Conservation (phyloP, 176 grass and related monocot species). For the Tillandsia leiboldiana region DNA sequence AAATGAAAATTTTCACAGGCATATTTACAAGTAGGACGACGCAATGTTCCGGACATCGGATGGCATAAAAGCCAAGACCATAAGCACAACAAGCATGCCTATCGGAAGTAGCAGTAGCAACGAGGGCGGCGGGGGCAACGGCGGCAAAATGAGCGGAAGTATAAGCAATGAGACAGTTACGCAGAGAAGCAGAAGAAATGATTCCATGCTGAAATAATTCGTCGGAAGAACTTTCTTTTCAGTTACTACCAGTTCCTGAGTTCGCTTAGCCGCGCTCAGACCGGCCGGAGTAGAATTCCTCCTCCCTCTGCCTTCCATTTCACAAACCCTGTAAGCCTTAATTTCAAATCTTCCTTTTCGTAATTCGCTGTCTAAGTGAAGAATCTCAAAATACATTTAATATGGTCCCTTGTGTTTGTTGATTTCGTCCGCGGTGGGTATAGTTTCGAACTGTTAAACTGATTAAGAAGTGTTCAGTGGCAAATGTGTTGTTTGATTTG, state of each 20-base stretch:
- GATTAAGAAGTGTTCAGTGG: too few relatives aligned
- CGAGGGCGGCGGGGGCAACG: slow-evolving; percentile 53
- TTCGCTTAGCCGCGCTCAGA: too few relatives aligned
- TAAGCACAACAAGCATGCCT: slow-evolving; percentile 47
- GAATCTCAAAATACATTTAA: too few relatives aligned
- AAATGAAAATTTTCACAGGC: background rate
- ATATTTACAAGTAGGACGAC: slow-evolving; percentile 50
- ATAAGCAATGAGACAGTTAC: slow-evolving; percentile 44
- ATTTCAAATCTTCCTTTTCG: too few relatives aligned
- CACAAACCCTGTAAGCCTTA: too few relatives aligned
- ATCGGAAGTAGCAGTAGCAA: slow-evolving; percentile 51
- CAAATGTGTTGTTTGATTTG: too few relatives aligned
- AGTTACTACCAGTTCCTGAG: background rate
- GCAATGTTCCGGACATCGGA: slow-evolving; percentile 39
- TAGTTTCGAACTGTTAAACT: too few relatives aligned
- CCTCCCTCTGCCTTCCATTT: too few relatives aligned
- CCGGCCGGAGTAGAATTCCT: too few relatives aligned
- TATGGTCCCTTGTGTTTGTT: too few relatives aligned
- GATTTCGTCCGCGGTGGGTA: too few relatives aligned
- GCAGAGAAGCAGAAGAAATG: slow-evolving; percentile 41
- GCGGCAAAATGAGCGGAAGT: slow-evolving; percentile 67
- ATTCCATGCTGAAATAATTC: slow-evolving; percentile 39
- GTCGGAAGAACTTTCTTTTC: slow-evolving; percentile 5
- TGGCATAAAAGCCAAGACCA: slow-evolving; percentile 55
- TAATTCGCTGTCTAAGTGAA: too few relatives aligned